These are phyloP conservation scores for Tremella yokohamensis DNA, from an alignment of 768 basidiomycete species.

Conservation along the genomic window DNA sequence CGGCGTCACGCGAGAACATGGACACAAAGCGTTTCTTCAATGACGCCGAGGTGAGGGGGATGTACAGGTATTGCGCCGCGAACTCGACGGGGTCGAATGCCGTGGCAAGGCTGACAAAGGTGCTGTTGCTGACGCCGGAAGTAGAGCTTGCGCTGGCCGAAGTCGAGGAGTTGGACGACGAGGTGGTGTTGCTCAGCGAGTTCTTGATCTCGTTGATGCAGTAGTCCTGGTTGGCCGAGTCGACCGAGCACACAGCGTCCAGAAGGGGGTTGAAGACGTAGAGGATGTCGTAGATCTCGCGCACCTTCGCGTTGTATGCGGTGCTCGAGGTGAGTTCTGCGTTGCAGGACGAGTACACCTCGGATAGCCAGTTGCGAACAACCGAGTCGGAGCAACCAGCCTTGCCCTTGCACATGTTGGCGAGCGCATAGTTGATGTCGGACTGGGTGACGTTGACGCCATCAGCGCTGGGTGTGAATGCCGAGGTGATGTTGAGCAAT, in stretches of 20 bases:
- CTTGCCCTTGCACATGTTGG: conserved; percentile 58
- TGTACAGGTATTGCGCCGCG: conserved; percentile 44
- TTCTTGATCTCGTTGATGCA: conserved; percentile 60
- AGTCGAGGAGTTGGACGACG: conserved; percentile 18
- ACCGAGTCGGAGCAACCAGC: conserved; percentile 53
- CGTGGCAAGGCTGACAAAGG: conserved; percentile 29
- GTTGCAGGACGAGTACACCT: conserved; percentile 69
- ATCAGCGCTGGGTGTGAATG: conserved; percentile 54
- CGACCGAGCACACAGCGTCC: conserved; percentile 70
- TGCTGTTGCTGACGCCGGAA: conserved; percentile 21
- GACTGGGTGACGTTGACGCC: conserved; percentile 52
- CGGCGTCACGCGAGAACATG: conserved; percentile 29
- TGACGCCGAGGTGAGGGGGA: conserved; percentile 28
- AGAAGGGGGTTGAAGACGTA: conserved; percentile 68
- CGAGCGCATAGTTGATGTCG: conserved; percentile 54
- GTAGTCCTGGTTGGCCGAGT: conserved; percentile 62
- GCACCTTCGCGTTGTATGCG: conserved; percentile 55
- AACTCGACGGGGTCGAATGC: conserved; percentile 33
- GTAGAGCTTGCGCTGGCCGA: conserved; percentile 50
- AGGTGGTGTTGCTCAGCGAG: conserved; percentile 19
- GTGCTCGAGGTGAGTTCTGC: conserved; percentile 61
- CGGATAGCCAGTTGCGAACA: conserved; percentile 62
- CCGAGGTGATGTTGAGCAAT: conserved; percentile 57
- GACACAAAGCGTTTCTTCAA: conserved; percentile 22
- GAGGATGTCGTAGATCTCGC: conserved; percentile 71